Conservation (phyloP, 345 rosid species). For the Sonneratia caseolaris region DNA sequence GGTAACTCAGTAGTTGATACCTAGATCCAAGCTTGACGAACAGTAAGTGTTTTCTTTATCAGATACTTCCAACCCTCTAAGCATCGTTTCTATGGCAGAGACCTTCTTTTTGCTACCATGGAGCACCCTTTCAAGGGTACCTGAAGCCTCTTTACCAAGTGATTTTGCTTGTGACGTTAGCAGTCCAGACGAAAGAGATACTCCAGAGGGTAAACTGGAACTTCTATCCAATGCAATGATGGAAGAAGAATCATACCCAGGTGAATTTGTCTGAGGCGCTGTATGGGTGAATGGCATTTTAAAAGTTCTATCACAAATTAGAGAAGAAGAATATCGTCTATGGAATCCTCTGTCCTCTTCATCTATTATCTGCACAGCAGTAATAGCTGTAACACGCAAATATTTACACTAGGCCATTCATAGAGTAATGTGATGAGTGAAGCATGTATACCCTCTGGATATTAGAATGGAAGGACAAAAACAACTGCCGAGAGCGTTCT, state of each 20-base stretch:
- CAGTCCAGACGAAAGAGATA: slow-evolving; percentile 66
- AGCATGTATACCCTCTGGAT: slow-evolving; percentile 75
- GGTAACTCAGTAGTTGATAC: slow-evolving; percentile 24
- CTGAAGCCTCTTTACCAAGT: slow-evolving; percentile 59
- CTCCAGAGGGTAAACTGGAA: slow-evolving; percentile 56
- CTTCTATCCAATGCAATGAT: slow-evolving; percentile 88
- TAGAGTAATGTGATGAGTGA: neutral
- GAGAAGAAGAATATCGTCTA: slow-evolving; percentile 87
- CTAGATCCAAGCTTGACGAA: slow-evolving; percentile 96
- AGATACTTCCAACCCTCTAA: slow-evolving; percentile 79
- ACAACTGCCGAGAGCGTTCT: slow-evolving; percentile 82
- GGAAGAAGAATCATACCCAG: slow-evolving; percentile 90
- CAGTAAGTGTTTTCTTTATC: slow-evolving; percentile 66
- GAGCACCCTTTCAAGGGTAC: slow-evolving; percentile 84
- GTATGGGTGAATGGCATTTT: slow-evolving; percentile 45
- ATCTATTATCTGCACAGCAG: slow-evolving; percentile 47
- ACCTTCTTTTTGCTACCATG: slow-evolving; percentile 96
- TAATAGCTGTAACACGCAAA: neutral
- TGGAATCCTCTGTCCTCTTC: slow-evolving; percentile 94
- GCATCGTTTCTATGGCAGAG: slow-evolving; percentile 96
- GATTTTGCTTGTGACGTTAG: slow-evolving; percentile 58
- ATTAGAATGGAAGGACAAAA: slow-evolving; percentile 79
- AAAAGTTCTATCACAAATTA: slow-evolving; percentile 69
- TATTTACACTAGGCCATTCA: neutral
- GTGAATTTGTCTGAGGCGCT: slow-evolving; percentile 37